phyloP scores from a whole-genome alignment of 306 rosid species.

The Lithocarpus polystachyus region DNA sequence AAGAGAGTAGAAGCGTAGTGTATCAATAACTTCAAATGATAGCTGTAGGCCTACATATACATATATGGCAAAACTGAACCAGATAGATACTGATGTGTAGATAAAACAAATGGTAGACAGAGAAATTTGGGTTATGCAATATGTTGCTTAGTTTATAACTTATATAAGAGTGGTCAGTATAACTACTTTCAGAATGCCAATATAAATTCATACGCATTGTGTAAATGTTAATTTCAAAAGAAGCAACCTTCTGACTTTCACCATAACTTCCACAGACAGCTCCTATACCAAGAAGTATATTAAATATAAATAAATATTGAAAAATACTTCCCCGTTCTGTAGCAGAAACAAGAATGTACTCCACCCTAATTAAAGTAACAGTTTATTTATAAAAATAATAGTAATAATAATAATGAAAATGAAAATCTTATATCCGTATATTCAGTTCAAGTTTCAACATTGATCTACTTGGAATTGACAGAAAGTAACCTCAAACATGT shows the following conservation, averaged over 20 bases:
- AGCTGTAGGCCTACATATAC: too few species aligned
- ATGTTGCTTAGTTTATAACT: background rate
- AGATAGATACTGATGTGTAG: too few species aligned
- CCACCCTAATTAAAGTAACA: background rate
- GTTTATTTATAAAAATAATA: background rate
- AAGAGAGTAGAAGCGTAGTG: conserved; percentile 21
- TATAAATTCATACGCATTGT: background rate
- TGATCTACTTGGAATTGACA: background rate
- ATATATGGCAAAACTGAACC: too few species aligned
- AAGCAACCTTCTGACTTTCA: background rate
- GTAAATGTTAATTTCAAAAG: background rate
- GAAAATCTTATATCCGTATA: background rate
- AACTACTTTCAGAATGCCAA: too few species aligned
- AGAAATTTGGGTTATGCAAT: background rate
- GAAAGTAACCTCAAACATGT: background rate
- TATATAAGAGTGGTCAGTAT: too few species aligned
- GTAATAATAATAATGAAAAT: background rate
- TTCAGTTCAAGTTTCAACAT: background rate
- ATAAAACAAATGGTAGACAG: background rate
- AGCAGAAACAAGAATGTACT: background rate
- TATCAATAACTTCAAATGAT: background rate
- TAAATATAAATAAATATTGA: background rate
- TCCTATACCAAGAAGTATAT: too few species aligned
- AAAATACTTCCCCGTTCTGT: background rate
- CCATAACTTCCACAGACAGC: background rate